Evolutionary conservation across 2,329 filamentous ascomycete species (phyloP), one percentile per base, ranked within the genome.

Genomic region (Sporothrix mexicana): DNA sequence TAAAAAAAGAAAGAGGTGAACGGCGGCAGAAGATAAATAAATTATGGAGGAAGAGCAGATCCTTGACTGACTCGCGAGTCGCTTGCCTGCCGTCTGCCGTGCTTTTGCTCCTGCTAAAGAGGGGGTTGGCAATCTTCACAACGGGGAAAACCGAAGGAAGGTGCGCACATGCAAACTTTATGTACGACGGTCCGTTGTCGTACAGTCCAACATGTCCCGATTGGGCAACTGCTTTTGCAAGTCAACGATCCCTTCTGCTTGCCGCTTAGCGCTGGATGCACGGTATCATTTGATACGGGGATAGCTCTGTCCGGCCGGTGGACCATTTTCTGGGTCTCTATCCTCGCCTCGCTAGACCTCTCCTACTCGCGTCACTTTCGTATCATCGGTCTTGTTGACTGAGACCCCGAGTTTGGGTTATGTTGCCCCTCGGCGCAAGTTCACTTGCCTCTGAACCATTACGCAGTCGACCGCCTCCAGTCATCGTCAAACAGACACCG

Each of bases 161-260:
- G 30, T 7, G 30, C 30, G 55, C 25, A 36, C 55, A 59, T 59
- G n/a, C 36, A 17, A 59, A 17, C 13, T n/a, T 59, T 17, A 59
- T 59, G 25, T 59, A 36, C 55, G 23, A 55, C 51, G 13, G 20
- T 36, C 5, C 3, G 30, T 36, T 7, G 30, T 36, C 7, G 5
- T 36, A 36, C 30, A 36, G 30, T 36, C 30, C 30, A 7, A 49
- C 13, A 49, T 36, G 23, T 12, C 55, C 55, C 12, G 36, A 59
- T 41, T 15, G 0, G 55, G 55, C 55, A 59, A 59, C 55, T 59
- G 25, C 23, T 36, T 59, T 30, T 59, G 55, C 55, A 59, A 59
- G 55, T 59, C 55, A 59, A 36, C 55, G 55, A 59, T 59, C 55
- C 55, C 13, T 59, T 36, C 55, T 36, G 10, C 25, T 59, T 59